Conservation (phyloP, 306 rosid genomes). For the peach (Prunus persica) region Prunus_persica_NCBIv2 NC_034014.1:23216001-23216500, state of each 20-base stretch:
- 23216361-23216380: conserved; percentile 22
- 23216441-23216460: conserved; percentile 27
- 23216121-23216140: neutral
- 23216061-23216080: conserved; percentile 30
- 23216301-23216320: conserved; percentile 43
- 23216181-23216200: conserved; percentile 36
- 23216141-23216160: neutral
- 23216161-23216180: neutral
- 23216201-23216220: neutral
- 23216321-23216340: conserved; percentile 27
- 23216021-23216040: conserved; percentile 5
- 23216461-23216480: conserved; percentile 49
- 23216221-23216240: neutral
- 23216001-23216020: conserved; percentile 25
- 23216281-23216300: conserved; percentile 6
- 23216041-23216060: conserved; percentile 36
- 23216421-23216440: neutral
- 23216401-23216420: conserved; percentile 33
- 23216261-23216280: conserved; percentile 48
- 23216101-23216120: conserved; percentile 21
- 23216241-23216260: conserved; percentile 41
- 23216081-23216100: fast-evolving
- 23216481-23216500: conserved; percentile 50
- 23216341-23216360: conserved; percentile 27
- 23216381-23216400: conserved; percentile 6